Evolutionary conservation across 306 rosid species (phyloP), one percentile per base, ranked within the genome.

Genomic region (Cicer chorassanicum): DNA sequence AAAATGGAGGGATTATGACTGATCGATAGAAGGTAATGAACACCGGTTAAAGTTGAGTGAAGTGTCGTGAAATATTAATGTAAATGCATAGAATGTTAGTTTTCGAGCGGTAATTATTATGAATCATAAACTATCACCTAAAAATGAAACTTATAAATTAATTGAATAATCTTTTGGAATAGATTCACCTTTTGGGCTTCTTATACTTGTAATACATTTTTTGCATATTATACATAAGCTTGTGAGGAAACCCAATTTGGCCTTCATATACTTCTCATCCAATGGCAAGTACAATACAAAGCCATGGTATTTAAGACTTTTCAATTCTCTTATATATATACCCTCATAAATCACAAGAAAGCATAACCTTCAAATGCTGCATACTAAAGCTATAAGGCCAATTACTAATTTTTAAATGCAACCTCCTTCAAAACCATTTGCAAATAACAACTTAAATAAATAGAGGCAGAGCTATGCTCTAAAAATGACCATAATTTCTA

Each of bases 261-360:
- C 43, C 36, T 38, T 12, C 65, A 62, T 11, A 48, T 62, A 45
- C 68, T 42, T 66, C 59, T 75, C 74, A 14, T 11, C 39, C 55
- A 65, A 51, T 9, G 7, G 5, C 21, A 36, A 57, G 14, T 6
- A 14, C 2, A 5, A 70, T 9, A 39, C 50, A 60, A 29, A 18
- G 19, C 72, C 8, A 65, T 21, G 18, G 68, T 36, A 70, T 50
- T 38, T 65, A 53, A 65, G 63, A 68, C 64, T 80, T 75, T 34
- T 39, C 70, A 8, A 21, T 57, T 64, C 19, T 72, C 56, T 65
- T 38, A 13, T 40, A 48, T 40, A 48, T 34, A 14, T 9, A 45
- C 50, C 51, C 64, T 78, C 36, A 49, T 15, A 72, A 61, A 38
- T 72, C 65, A 49, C 46, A 19, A 59, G 70, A 54, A 49, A 60